These are phyloP conservation scores for Solanum piurae DNA, from an alignment of 257 asterid genomes.

Conservation along the genomic window DNA sequence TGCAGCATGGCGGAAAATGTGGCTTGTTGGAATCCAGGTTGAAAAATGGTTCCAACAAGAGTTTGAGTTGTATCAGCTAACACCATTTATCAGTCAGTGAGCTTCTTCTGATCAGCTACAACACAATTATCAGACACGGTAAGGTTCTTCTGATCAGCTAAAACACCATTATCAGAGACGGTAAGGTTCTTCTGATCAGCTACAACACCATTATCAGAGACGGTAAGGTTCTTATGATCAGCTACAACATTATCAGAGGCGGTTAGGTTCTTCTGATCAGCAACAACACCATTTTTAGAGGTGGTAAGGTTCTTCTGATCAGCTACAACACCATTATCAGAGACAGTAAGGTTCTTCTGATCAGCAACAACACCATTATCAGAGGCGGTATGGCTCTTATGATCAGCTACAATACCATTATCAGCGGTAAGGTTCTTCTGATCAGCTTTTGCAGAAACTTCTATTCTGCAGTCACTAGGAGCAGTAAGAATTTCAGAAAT, in stretches of 20 bases:
- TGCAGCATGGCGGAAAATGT: neutral
- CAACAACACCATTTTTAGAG: neutral
- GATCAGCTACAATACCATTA: no score
- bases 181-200: no score
- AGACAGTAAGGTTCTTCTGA: neutral
- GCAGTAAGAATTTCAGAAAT: slow-evolving; percentile 51
- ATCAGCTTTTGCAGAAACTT: slow-evolving; percentile 21
- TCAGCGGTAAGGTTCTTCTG: slow-evolving; percentile 3
- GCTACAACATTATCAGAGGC: neutral
- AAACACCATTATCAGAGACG: neutral
- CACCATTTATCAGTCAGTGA: neutral
- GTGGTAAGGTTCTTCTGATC: neutral
- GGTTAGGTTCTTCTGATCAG: neutral
- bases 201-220: no score
- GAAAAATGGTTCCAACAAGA: neutral
- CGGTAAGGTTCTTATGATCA: neutral
- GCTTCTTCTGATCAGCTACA: neutral
- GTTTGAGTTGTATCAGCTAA: neutral
- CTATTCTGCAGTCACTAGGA: slow-evolving; percentile 26
- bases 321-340: neutral
- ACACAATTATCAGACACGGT: neutral
- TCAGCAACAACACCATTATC: neutral
- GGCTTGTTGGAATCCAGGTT: neutral
- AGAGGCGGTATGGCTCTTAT: neutral
- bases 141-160: neutral